A percentile compares a stretch with the other conserved stretches of the same genome.
These are phyloP conservation scores for Leccinum obscurum DNA, from an alignment of 768 basidiomycete genomes.

Conservation along the genomic window DNA sequence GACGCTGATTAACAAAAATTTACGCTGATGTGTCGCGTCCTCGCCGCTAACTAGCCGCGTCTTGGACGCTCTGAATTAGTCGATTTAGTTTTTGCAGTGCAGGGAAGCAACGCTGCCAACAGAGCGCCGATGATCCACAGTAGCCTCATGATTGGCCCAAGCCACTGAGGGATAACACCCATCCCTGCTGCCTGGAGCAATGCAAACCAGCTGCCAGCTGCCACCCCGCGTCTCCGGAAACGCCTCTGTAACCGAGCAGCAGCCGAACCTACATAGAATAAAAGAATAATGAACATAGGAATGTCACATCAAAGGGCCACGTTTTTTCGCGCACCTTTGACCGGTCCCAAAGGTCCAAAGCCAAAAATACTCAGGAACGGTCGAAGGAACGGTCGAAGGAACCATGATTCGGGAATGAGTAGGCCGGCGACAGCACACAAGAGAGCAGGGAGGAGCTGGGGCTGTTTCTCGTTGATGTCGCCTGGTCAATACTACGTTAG, in stretches of 20 bases:
- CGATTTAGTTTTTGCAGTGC: too few relatives aligned
- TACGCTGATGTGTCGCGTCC: too few relatives aligned
- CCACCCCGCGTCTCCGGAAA: constrained; percentile 9
- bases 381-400: neutral
- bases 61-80: too few relatives aligned
- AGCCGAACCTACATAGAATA: constrained; percentile 4
- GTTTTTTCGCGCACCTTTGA: neutral
- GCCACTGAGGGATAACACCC: constrained; percentile 12
- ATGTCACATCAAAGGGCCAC: neutral
- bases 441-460: constrained; percentile 7
- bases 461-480: constrained; percentile 14
- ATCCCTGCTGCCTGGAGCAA: constrained; percentile 18
- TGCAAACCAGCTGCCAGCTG: constrained; percentile 14
- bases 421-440: constrained; percentile 3
- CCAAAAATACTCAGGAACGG: constrained; percentile 14
- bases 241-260: constrained; percentile 10
- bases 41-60: too few relatives aligned
- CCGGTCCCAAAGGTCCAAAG: constrained; percentile 17
- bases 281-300: neutral
- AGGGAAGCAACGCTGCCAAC: neutral
- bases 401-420: constrained; percentile 18
- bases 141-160: neutral
- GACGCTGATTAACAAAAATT: too few relatives aligned
- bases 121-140: neutral
- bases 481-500: constrained; percentile 2